Evolutionary conservation across 176 grass and related monocot genomes (phyloP), one percentile per base, ranked within the genome.

Genomic region (Musa acuminata): DNA sequence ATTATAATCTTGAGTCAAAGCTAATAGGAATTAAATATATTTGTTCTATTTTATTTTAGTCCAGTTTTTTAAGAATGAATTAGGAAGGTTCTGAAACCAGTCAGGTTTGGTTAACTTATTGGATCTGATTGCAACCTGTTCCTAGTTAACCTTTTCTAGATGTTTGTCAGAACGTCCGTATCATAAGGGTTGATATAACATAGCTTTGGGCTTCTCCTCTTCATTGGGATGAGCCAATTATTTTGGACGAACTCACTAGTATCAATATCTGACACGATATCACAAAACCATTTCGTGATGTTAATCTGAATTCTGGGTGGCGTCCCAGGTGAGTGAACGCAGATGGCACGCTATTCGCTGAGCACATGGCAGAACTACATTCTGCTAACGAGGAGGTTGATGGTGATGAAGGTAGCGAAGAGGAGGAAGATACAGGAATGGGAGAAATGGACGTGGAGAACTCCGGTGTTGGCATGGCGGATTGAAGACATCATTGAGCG

Each of bases 331-430:
- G 49, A 43, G 35, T 6, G 35, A 43, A 43, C 49, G 75, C 24
- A 27, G 75, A 77, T 67, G 75, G 67, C 26, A 77, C 67, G 62
- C 60, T 77, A 67, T 21, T 67, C 14, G 62, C 75, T 13, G 62
- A 67, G 8, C 75, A 77, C 43, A 66, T 77, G 62, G 75, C 43
- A 24, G 54, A 77, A 23, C 49, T 77, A 19, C 49, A 43, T 3
- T 43, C 49, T 11, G 62, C 62, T 53, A 67, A 53, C 24, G 75
- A 66, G 62, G 75, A 77, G 62, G 13, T 77, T 53, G 75, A 77
- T 67, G 75, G 75, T 52, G 75, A 77, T 67, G 62, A 50, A 52
- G 62, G 27, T 20, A 53, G 49, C 2, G 75, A 77, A 77, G 24
- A 24, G 24, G 24, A 24, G 1, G 24, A 77, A 66, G 62, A 66